Conservation (phyloP, 306 rosid species). For the Fagus sylvatica region DNA sequence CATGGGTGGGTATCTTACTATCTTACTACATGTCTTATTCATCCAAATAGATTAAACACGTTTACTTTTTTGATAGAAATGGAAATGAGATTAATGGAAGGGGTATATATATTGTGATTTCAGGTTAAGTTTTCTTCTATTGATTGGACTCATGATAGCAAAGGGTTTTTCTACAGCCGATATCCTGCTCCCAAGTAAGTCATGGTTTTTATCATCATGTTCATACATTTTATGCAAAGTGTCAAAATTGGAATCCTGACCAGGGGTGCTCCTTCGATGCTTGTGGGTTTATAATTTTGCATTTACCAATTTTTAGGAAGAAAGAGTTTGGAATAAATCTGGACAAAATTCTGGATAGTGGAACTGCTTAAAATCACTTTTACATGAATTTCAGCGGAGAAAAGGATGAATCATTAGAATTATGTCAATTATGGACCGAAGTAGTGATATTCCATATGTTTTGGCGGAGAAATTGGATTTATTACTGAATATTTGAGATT, state of each 20-base stretch:
- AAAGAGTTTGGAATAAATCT: background rate
- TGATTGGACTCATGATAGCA: slow-evolving; percentile 85
- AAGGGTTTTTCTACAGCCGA: slow-evolving; percentile 90
- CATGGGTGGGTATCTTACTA: slow-evolving; percentile 66
- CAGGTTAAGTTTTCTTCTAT: slow-evolving; percentile 86
- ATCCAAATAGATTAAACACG: background rate
- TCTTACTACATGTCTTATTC: background rate
- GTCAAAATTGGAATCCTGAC: slow-evolving; percentile 6
- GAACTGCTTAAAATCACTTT: background rate
- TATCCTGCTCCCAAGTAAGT: slow-evolving; percentile 88
- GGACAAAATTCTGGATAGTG: background rate
- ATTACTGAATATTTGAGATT: slow-evolving; percentile 8
- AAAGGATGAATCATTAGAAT: background rate
- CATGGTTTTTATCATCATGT: background rate
- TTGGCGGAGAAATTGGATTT: background rate
- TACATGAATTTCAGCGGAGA: background rate
- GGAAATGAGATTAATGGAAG: background rate
- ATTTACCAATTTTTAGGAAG: background rate
- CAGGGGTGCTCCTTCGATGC: background rate
- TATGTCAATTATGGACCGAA: background rate
- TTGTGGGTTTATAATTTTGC: slow-evolving; percentile 1
- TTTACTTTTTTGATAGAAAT: background rate
- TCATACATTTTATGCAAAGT: background rate
- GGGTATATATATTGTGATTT: slow-evolving; percentile 22
- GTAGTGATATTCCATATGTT: background rate